A percentile compares a stretch with the other conserved stretches of the same genome.
These are phyloP conservation scores for Coffea humblotiana DNA, from an alignment of 305 asterid species.

Conservation along the genomic window DNA sequence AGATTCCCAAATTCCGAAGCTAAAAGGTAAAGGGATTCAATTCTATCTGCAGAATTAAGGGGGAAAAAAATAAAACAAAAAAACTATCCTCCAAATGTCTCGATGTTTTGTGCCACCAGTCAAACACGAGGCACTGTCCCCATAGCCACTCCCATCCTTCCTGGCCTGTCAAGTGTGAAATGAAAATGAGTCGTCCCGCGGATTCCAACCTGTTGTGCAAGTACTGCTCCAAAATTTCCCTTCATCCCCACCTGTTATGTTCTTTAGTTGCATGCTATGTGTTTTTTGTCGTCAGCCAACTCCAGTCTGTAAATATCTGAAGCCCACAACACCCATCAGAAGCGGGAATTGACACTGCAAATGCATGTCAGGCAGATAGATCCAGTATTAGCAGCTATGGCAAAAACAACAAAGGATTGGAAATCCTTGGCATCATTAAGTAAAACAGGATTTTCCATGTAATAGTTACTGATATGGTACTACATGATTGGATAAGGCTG, in stretches of 20 bases:
- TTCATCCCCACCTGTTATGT: background rate
- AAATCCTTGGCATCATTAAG: background rate
- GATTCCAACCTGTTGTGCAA: background rate
- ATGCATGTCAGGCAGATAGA: background rate
- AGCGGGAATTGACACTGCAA: background rate
- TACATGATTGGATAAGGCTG: constrained; percentile 24
- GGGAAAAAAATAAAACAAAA: background rate
- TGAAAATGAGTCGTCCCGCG: background rate
- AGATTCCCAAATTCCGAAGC: background rate
- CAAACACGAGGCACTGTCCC: background rate
- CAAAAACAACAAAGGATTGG: background rate
- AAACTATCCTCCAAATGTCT: background rate
- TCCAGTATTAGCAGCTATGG: background rate
- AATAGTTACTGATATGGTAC: background rate
- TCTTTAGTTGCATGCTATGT: constrained; percentile 6
- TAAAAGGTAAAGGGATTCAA: background rate
- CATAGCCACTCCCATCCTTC: background rate
- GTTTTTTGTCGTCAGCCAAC: constrained; percentile 1
- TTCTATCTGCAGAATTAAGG: background rate
- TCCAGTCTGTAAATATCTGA: constrained; percentile 15
- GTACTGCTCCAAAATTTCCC: background rate
- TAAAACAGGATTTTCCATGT: background rate
- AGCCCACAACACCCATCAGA: background rate
- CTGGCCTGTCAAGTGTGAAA: background rate
- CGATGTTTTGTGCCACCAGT: constrained; percentile 5